Conservation (phyloP, 768 basidiomycete species). For the Pleurotus tuber-regium region DNA sequence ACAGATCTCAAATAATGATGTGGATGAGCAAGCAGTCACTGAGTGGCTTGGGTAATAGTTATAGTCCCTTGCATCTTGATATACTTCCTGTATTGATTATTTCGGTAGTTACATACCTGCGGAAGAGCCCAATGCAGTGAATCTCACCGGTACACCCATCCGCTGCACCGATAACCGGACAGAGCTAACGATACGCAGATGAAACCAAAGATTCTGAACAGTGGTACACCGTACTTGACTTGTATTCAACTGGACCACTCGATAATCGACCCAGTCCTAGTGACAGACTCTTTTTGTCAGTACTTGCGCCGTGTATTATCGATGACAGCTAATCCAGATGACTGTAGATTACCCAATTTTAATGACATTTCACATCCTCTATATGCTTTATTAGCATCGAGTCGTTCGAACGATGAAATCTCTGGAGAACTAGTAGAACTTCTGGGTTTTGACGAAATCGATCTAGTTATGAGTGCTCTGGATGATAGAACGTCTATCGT, state of each 20-base stretch:
- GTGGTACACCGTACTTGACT: constrained; percentile 31
- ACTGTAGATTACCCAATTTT: constrained; percentile 24
- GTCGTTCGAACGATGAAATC: constrained; percentile 63
- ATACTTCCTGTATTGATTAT: too few species aligned
- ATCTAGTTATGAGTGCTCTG: constrained; percentile 71
- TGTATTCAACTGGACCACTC: constrained; percentile 17
- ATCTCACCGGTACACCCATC: too few species aligned
- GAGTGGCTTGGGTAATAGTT: constrained; percentile 29
- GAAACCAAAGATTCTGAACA: constrained; percentile 16
- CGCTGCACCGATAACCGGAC: too few species aligned
- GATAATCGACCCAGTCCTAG: constrained; percentile 11
- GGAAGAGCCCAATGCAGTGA: too few species aligned
- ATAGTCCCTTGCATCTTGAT: too few species aligned
- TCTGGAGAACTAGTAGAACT: constrained; percentile 77
- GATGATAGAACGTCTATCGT: constrained; percentile 47
- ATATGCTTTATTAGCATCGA: constrained; percentile 41
- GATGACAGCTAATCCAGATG: not conserved
- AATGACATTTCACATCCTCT: constrained; percentile 29
- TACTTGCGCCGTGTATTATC: constrained; percentile 7
- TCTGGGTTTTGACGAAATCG: constrained; percentile 82
- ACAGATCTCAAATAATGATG: constrained; percentile 17
- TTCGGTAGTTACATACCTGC: too few species aligned
- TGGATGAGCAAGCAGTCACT: constrained; percentile 23
- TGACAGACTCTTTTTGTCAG: constrained; percentile 24
- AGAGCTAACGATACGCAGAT: not conserved